phyloP scores from a whole-genome alignment of 73 alveolate genomes.

The Paramecium pentaurelia region DNA sequence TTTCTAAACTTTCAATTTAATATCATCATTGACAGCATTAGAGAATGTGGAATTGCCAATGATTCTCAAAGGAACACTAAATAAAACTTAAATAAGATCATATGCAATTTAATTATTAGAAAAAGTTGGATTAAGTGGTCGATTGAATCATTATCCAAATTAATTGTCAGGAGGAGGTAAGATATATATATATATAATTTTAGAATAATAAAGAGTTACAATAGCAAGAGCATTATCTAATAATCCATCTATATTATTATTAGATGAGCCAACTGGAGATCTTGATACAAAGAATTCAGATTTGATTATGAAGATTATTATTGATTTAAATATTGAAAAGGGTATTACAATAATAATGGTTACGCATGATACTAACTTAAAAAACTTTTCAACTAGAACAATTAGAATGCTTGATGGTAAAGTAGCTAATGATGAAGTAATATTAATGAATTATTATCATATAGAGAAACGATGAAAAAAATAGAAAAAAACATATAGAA shows the following conservation, averaged over 20 bases:
- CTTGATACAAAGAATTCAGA: conserved; percentile 94
- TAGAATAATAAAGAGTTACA: conserved; percentile 83
- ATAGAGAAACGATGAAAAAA: background rate
- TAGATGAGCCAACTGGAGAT: conserved; percentile 99
- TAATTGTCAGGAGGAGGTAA: conserved; percentile 89
- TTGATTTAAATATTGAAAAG: conserved; percentile 81
- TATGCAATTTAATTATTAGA: conserved; percentile 80
- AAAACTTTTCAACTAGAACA: conserved; percentile 85
- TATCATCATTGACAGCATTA: conserved; percentile 89
- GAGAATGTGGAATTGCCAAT: conserved; percentile 97
- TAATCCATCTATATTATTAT: conserved; percentile 86
- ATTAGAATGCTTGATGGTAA: conserved; percentile 96
- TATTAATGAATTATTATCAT: background rate
- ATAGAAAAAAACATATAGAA: background rate
- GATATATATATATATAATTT: background rate
- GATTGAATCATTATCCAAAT: conserved; percentile 91
- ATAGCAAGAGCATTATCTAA: conserved; percentile 96
- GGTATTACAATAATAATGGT: conserved; percentile 95
- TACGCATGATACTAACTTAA: conserved; percentile 95
- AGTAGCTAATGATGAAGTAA: conserved; percentile 53
- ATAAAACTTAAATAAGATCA: conserved; percentile 68
- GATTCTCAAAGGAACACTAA: conserved; percentile 86
- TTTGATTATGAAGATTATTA: conserved; percentile 86
- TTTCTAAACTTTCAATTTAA: conserved; percentile 91
- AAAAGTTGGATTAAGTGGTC: conserved; percentile 77